phyloP scores from a whole-genome alignment of 148 eudicot species.

The Limonium bicolor region DNA sequence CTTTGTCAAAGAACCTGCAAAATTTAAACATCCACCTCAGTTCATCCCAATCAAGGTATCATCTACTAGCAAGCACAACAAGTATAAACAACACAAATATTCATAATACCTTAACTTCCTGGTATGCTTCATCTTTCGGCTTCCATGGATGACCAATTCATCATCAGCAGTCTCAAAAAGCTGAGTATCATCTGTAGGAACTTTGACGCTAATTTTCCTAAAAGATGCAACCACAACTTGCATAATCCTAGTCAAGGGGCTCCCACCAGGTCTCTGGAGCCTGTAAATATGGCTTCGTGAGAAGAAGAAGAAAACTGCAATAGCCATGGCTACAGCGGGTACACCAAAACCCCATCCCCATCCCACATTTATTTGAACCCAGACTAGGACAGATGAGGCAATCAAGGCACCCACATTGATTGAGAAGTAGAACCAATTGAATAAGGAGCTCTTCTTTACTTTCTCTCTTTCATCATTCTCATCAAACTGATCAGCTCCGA shows the following conservation, averaged over 20 bases:
- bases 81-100: too few species aligned
- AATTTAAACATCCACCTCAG: too few species aligned
- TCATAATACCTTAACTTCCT: conserved; percentile 1
- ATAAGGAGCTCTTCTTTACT: conserved; percentile 11
- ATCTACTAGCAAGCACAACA: too few species aligned
- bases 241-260: conserved; percentile 6
- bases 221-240: conserved; percentile 9
- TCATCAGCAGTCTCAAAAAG: conserved; percentile 10
- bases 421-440: conserved; percentile 11
- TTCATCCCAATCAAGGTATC: too few species aligned
- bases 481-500: conserved; percentile 12
- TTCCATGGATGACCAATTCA: conserved; percentile 7
- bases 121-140: conserved; percentile 12
- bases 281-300: conserved; percentile 6
- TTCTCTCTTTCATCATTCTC: conserved; percentile 6
- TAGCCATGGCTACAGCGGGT: conserved; percentile 12
- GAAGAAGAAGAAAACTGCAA: conserved; percentile 11
- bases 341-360: conserved; percentile 15
- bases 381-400: conserved; percentile 8
- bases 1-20: conserved; percentile 12
- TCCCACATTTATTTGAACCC: conserved; percentile 10
- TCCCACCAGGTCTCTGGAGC: conserved; percentile 10
- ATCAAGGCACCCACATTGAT: conserved; percentile 12
- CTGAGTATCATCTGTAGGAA: not conserved
- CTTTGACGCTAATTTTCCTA: conserved; percentile 6